Evolutionary conservation across 345 rosid genomes (phyloP), one percentile per base, ranked within the genome.

Genomic region (Eucalyptus cloeziana): DNA sequence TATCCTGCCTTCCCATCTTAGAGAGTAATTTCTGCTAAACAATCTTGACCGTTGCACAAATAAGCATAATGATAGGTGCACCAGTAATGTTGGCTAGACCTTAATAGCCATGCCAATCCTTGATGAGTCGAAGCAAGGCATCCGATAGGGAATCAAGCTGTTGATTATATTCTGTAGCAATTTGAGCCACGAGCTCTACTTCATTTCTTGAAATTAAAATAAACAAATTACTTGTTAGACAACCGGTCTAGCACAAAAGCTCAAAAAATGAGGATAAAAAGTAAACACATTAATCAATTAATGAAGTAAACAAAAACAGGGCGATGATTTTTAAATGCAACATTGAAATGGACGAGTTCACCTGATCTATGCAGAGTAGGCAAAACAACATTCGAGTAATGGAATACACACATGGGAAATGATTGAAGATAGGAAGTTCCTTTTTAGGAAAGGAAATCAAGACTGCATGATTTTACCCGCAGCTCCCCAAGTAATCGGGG

Each of bases 291-390:
- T 27, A 60, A 60, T 60, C 67, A 60, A 27, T 3, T 11, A 60
- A 60, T 0, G 2, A 27, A 60, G 31, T 60, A 60, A 60, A 60
- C 7, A 27, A 60, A 60, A 60, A 27, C 6, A 4, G 7, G 67
- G 31, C 8, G 2, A 27, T 60, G 67, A 8, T 60, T 0, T 60
- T 8, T 4, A 13, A 60, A 60, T 60, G 31, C 67, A 27, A 60
- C 67, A 60, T 60, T 1, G 67, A 60, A 56, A 56, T 2, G 3
- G 62, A 22, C 1, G 0, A 9, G 62, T 56, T 22, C 62, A 56
- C 62, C 0, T 11, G 0, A 27, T 60, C 16, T 60, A 27, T 27
- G 31, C 8, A 60, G 31, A 60, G 69, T 0, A 25, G 3, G 13
- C 69, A 27, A 60, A 60, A 27, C 1, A 13, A 2, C 1, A 7